phyloP scores from a whole-genome alignment of 768 basidiomycete species.

The Mycena galopus region DNA sequence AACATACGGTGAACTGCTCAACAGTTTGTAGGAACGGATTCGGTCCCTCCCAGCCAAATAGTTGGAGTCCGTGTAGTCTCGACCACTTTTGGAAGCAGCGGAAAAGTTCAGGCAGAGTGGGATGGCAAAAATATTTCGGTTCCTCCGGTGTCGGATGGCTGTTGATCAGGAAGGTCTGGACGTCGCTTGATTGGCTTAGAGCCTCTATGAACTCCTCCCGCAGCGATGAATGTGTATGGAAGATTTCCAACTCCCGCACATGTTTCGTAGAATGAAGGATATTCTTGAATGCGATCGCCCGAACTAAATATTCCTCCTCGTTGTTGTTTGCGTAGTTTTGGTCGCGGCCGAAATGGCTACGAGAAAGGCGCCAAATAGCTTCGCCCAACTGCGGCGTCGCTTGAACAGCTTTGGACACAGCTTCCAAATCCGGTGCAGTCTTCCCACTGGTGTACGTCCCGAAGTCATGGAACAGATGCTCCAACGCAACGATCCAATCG shows the following conservation, averaged over 20 bases:
- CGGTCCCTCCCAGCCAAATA: constrained; percentile 18
- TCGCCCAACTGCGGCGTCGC: constrained; percentile 4
- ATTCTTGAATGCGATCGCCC: constrained; percentile 20
- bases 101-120: constrained; percentile 21
- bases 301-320: constrained; percentile 12
- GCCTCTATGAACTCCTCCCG: constrained; percentile 18
- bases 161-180: constrained; percentile 14
- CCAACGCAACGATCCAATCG: constrained; percentile 12
- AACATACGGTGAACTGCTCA: constrained; percentile 9
- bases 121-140: constrained; percentile 2
- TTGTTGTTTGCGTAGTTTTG: neutral
- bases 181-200: constrained; percentile 12
- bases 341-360: constrained; percentile 15
- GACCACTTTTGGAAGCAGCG: constrained; percentile 13
- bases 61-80: neutral
- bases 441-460: constrained; percentile 10
- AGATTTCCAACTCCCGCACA: constrained; percentile 5
- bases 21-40: constrained; percentile 13
- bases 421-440: constrained; percentile 16
- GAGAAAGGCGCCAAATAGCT: constrained; percentile 13
- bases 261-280: constrained; percentile 12
- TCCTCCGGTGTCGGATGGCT: neutral
- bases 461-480: constrained; percentile 22
- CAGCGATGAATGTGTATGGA: constrained; percentile 13
- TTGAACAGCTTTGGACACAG: constrained; percentile 13